Base-by-base conservation (phyloP, 768 basidiomycete genomes). In the Gloeopeniophorella convolvens region DNA sequence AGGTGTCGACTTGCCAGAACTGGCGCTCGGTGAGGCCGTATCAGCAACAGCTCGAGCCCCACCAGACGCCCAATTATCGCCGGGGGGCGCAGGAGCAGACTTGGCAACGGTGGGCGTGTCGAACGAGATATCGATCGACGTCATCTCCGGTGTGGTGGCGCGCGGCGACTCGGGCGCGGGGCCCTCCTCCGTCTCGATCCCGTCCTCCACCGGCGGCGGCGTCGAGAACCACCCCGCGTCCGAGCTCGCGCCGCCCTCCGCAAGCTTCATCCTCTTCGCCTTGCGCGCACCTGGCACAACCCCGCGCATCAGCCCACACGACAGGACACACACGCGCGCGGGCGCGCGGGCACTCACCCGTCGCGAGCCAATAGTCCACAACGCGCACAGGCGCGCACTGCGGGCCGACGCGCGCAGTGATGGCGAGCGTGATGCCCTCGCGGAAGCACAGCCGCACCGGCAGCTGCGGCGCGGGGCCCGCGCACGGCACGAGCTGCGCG, bases 401-500 rank as follows among this genome's bases (percentile, higher is more conserved):
- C 27, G 18, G 41, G 7, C 52, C 36, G 6, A 30, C 42, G 26
- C 52, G 48, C 31, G 52, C 37, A 16, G 48, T 12, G n/a, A 54
- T 21, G 24, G 33, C 8, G 3, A 54, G 7, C 5, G 52, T 54
- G 12, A 54, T 48, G 10, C 52, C 52, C 4, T 54, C 52, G 15
- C 11, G 24, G 20, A 48, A 54, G 24, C 52, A 47, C 30, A 54
- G 31, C 6, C 32, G 7, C 21, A 6, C 30, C 12, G 35, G 35
- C 3, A 54, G 12, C 27, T 44, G 52, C 10, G 24, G 15, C 34
- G 35, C 15, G 28, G 35, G 5, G 11, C 35, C 35, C 1, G 35
- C 13, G 8, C 16, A 26, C 12, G 52, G 52, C 13, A 54, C 8
- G 23, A 48, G 10, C 3, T 43, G 52, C 20, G 42, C 52, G 15